Percentiles rank a stretch among this genome's conserved stretches.
Evolutionary conservation across 2,329 filamentous ascomycete species (phyloP).

Genomic region (Colletotrichum euphorbiae): DNA sequence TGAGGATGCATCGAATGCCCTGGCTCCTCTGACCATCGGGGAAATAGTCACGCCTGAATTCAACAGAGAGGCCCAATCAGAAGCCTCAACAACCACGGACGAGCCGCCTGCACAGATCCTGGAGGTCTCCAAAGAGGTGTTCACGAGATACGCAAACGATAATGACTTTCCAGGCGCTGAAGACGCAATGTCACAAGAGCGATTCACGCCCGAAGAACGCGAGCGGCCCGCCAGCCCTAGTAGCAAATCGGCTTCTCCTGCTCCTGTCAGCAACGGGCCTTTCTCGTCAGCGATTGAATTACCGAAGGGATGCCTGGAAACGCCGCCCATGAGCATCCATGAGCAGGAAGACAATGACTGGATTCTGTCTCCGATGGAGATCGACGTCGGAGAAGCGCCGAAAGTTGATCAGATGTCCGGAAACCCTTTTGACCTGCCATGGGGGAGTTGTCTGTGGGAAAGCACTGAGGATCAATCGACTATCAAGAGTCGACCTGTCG

Average conservation of each 20-base stretch:
- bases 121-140: conserved; percentile 8
- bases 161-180: conserved; percentile 44
- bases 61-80: not conserved
- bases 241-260: not conserved
- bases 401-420: not conserved
- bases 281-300: not conserved
- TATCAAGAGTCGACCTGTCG: not conserved
- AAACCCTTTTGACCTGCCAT: not conserved
- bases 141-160: conserved; percentile 38
- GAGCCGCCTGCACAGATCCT: not conserved
- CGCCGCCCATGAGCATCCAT: too few species aligned
- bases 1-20: too few species aligned
- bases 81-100: not conserved
- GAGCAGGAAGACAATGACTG: not conserved
- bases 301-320: not conserved
- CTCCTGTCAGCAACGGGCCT: not conserved
- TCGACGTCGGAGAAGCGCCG: not conserved
- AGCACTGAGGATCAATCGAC: not conserved
- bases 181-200: conserved; percentile 36
- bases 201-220: not conserved
- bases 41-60: not conserved
- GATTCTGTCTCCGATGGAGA: not conserved
- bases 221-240: not conserved
- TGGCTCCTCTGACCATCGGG: not conserved
- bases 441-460: not conserved